A percentile compares a stretch with the other conserved stretches of the same genome.
These are phyloP conservation scores for Pichia inconspicua DNA, from an alignment of 1,139 yeast genomes.

Conservation along the genomic window DNA sequence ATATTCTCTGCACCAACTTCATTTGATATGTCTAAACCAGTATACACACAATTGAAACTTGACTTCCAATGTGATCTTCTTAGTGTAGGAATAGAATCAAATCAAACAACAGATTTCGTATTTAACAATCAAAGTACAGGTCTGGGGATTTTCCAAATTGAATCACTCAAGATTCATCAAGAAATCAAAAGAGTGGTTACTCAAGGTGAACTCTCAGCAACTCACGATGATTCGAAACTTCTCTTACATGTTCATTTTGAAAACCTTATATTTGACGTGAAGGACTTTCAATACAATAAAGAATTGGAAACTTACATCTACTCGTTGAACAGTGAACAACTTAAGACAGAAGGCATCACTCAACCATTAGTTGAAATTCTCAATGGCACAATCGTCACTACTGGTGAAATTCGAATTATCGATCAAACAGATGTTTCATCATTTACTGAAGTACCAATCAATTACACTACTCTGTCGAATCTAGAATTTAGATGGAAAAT, in stretches of 20 bases:
- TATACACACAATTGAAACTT: not conserved
- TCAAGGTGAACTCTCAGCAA: constrained; percentile 1
- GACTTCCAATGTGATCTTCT: constrained; percentile 2
- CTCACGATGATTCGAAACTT: not conserved
- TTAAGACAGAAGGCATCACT: not conserved
- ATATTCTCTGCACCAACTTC: not conserved
- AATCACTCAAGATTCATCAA: constrained; percentile 7
- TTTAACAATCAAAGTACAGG: constrained; percentile 12
- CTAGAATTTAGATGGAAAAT: not conserved
- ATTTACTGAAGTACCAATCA: not conserved
- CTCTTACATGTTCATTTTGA: constrained; percentile 5
- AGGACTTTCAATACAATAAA: constrained; percentile 10
- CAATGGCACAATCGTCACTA: not conserved
- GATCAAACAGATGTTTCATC: not conserved
- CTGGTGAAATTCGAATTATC: not conserved
- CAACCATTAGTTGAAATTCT: not conserved
- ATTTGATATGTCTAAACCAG: not conserved
- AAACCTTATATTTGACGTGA: constrained; percentile 8
- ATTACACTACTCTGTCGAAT: not conserved
- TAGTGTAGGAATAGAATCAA: constrained; percentile 1
- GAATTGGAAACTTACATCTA: not conserved
- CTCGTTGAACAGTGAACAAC: not conserved
- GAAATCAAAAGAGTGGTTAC: not conserved
- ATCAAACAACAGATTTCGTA: constrained; percentile 12
- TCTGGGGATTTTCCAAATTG: constrained; percentile 11